Percentiles rank a stretch among this genome's conserved stretches.
These are phyloP conservation scores for Pyrus bretschneideri DNA, from an alignment of 306 rosid species.

Conservation along the genomic window DNA sequence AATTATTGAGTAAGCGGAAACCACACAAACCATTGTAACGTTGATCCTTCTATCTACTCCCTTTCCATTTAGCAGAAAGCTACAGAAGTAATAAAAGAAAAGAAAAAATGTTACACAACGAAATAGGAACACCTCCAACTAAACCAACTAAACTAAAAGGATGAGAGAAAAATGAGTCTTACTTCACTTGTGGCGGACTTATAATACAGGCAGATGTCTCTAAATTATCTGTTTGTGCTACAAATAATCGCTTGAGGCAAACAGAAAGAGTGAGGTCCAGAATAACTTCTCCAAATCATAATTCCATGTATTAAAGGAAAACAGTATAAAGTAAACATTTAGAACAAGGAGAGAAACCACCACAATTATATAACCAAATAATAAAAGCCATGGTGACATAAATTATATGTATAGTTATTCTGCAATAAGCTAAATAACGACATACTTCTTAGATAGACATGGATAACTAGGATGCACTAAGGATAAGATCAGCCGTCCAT, in stretches of 20 bases:
- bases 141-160: slow-evolving; percentile 1
- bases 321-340: neutral
- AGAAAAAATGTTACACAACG: slow-evolving; percentile 25
- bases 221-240: slow-evolving; percentile 64
- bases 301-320: neutral
- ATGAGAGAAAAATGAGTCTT: slow-evolving; percentile 18
- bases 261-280: slow-evolving; percentile 2
- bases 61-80: slow-evolving; percentile 89
- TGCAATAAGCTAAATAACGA: neutral
- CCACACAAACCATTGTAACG: slow-evolving; percentile 45
- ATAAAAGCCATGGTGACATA: neutral
- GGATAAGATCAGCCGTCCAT: neutral
- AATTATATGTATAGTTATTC: neutral
- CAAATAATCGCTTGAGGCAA: slow-evolving; percentile 63
- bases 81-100: slow-evolving; percentile 30
- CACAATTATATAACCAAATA: neutral
- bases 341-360: neutral
- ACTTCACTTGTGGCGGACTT: slow-evolving; percentile 90
- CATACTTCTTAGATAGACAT: neutral
- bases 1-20: slow-evolving; percentile 11
- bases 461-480: neutral
- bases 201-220: slow-evolving; percentile 80
- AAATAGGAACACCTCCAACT: slow-evolving; percentile 1
- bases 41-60: slow-evolving; percentile 54
- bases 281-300: neutral